Percentiles rank a stretch among this genome's conserved stretches.
Conservation (phyloP, 371 early-diverging fungal genomes). For the Mucor sp. region DNA sequence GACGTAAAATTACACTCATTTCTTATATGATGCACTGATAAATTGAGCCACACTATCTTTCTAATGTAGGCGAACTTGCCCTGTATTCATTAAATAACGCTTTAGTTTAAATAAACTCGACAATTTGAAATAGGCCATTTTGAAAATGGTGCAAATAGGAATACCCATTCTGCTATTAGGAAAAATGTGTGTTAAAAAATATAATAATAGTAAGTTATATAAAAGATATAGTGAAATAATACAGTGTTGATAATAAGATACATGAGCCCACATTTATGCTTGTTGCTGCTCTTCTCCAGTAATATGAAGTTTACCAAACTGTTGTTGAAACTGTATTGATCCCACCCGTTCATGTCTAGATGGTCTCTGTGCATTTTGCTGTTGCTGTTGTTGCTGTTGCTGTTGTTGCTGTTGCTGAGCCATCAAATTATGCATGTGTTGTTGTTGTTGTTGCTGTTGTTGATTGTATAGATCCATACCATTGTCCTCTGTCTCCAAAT, state of each 20-base stretch:
- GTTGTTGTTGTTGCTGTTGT: conserved; percentile 18
- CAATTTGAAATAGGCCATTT: too few relatives aligned
- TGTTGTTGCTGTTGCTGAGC: conserved; percentile 1
- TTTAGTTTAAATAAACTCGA: too few relatives aligned
- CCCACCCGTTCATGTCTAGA: conserved; percentile 21
- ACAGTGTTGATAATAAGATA: neutral
- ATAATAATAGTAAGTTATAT: neutral
- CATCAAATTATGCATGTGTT: conserved; percentile 12
- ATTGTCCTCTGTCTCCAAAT: conserved; percentile 6
- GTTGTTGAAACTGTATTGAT: conserved; percentile 34
- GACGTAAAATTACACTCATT: too few relatives aligned
- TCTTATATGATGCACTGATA: too few relatives aligned
- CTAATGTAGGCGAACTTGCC: too few relatives aligned
- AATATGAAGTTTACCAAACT: conserved; percentile 35
- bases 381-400: neutral
- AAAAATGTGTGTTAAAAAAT: neutral
- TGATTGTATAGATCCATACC: conserved; percentile 7
- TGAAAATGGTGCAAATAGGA: too few relatives aligned
- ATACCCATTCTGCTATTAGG: neutral
- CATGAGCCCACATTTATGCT: neutral
- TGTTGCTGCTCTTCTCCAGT: conserved; percentile 13
- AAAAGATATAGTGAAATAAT: neutral
- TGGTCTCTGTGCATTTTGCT: neutral
- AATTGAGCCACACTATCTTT: too few relatives aligned
- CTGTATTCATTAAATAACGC: too few relatives aligned